These are phyloP conservation scores for Stagonosporopsis chrysanthemi DNA, from an alignment of 2,329 filamentous ascomycete genomes.

Conservation along the genomic window DNA sequence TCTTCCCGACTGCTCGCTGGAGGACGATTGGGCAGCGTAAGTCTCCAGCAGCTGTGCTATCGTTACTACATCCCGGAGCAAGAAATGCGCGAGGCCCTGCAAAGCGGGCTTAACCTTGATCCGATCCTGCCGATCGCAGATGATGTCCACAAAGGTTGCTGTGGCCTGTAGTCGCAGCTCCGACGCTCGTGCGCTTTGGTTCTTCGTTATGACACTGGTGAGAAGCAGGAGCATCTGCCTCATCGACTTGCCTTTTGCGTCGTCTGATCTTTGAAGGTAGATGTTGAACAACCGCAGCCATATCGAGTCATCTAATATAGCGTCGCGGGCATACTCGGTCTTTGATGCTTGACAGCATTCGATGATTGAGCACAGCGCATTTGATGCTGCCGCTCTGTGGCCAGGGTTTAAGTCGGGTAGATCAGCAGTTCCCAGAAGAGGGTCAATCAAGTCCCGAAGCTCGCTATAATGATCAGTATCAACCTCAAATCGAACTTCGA, in stretches of 20 bases:
- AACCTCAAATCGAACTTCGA: constrained; percentile 20
- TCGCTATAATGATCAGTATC: constrained; percentile 39
- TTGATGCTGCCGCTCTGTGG: constrained; percentile 57
- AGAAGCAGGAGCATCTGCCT: constrained; percentile 55
- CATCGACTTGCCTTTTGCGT: constrained; percentile 57
- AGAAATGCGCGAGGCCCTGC: constrained; percentile 70
- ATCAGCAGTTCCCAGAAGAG: constrained; percentile 46
- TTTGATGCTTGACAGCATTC: constrained; percentile 49
- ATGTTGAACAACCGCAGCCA: constrained; percentile 52
- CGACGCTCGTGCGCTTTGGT: constrained; percentile 26
- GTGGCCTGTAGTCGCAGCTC: constrained; percentile 39
- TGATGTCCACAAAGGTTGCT: constrained; percentile 62
- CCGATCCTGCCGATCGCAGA: constrained; percentile 67
- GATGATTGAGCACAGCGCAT: constrained; percentile 55
- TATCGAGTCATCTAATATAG: constrained; percentile 46
- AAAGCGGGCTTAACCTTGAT: constrained; percentile 74
- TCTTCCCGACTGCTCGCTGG: background rate
- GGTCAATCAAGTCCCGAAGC: constrained; percentile 37
- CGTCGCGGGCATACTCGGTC: constrained; percentile 32
- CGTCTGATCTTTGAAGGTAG: constrained; percentile 53
- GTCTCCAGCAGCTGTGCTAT: constrained; percentile 49
- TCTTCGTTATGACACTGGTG: constrained; percentile 46
- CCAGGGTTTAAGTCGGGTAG: constrained; percentile 41
- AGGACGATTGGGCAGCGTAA: constrained; percentile 40
- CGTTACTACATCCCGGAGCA: constrained; percentile 66